Percentiles rank a stretch among this genome's conserved stretches.
These are phyloP conservation scores for Aureobasidium sp. DNA, from an alignment of 2,329 filamentous ascomycete genomes.

Conservation along the genomic window DNA sequence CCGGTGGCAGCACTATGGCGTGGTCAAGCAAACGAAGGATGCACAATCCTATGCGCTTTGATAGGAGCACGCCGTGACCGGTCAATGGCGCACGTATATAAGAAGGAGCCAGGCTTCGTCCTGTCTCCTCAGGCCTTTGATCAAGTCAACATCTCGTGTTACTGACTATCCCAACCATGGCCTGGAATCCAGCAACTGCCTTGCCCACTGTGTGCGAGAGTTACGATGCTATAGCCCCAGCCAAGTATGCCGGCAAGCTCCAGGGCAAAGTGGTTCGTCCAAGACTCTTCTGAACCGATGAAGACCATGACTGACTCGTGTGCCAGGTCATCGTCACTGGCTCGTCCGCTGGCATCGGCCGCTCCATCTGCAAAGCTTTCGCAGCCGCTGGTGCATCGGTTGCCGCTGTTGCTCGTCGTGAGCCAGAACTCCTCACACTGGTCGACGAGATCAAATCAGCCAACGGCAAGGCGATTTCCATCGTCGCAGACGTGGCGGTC, in stretches of 20 bases:
- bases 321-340: constrained; percentile 9
- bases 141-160: neutral
- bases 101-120: neutral
- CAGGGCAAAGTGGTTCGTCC: constrained; percentile 21
- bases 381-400: constrained; percentile 12
- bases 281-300: no score
- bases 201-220: constrained; percentile 12
- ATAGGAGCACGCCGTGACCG: neutral
- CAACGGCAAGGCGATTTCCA: constrained; percentile 18
- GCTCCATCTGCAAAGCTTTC: constrained; percentile 13
- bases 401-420: constrained; percentile 17
- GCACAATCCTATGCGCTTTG: neutral
- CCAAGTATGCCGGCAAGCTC: constrained; percentile 20
- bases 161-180: neutral
- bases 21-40: neutral
- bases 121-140: neutral
- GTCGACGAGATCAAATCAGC: constrained; percentile 20
- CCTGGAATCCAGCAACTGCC: neutral
- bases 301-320: neutral
- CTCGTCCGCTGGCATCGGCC: constrained; percentile 6
- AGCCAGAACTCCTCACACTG: constrained; percentile 18
- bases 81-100: neutral
- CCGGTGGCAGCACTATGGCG: neutral
- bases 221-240: constrained; percentile 19
- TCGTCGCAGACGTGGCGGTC: constrained; percentile 18